phyloP scores from a whole-genome alignment of 805 yeast genomes.

The Candida saitoana region DNA sequence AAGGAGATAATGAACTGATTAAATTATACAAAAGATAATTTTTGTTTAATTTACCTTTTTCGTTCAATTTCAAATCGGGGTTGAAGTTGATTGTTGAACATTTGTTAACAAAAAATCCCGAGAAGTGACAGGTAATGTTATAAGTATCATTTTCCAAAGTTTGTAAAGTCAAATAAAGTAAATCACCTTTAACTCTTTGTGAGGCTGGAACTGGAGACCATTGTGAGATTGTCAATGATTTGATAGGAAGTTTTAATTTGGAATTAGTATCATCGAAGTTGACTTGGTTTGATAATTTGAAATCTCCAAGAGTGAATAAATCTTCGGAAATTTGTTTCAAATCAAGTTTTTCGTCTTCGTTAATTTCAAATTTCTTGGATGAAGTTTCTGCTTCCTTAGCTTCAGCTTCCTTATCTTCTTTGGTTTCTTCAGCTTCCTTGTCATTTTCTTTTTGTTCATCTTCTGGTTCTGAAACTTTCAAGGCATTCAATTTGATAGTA shows the following conservation, averaged over 20 bases:
- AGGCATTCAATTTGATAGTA: slow-evolving; percentile 35
- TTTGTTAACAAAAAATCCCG: slow-evolving; percentile 78
- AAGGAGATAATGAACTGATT: slow-evolving; percentile 61
- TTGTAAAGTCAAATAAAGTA: slow-evolving; percentile 67
- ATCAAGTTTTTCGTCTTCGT: slow-evolving; percentile 28
- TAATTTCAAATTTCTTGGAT: slow-evolving; percentile 6
- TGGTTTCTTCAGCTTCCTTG: slow-evolving; percentile 11
- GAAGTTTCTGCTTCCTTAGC: slow-evolving; percentile 6
- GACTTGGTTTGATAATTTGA: slow-evolving; percentile 20
- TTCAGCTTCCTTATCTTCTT: slow-evolving; percentile 13
- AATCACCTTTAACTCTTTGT: slow-evolving; percentile 66
- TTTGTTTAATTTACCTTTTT: slow-evolving; percentile 27
- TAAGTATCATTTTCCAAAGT: slow-evolving; percentile 78
- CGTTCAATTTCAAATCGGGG: slow-evolving; percentile 48
- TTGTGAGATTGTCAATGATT: slow-evolving; percentile 54
- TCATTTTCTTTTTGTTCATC: slow-evolving; percentile 9
- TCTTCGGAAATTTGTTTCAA: slow-evolving; percentile 14
- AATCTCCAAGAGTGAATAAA: slow-evolving; percentile 8
- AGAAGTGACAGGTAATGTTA: slow-evolving; percentile 71
- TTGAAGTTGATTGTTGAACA: slow-evolving; percentile 68
- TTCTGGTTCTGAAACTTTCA: slow-evolving; percentile 13
- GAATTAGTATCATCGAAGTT: slow-evolving; percentile 24
- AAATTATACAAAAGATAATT: slow-evolving; percentile 58
- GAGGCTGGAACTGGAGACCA: slow-evolving; percentile 84
- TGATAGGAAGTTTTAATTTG: slow-evolving; percentile 48